Evolutionary conservation across 1,284 basidiomycete genomes (phyloP).

Genomic region (Pterulicium gracile): DNA sequence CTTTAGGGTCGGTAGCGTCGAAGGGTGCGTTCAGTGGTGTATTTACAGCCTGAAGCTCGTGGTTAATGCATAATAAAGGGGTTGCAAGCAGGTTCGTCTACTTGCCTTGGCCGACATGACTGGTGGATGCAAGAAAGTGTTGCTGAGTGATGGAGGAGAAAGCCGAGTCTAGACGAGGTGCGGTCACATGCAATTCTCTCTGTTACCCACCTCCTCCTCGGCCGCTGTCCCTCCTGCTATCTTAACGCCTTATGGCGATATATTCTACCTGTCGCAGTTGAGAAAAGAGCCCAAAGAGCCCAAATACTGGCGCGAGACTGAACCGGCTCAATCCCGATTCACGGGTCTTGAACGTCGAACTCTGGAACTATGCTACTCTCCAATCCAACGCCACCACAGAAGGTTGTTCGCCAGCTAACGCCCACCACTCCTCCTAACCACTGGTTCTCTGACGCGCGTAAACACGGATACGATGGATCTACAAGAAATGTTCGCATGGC

Average conservation of each 20-base stretch:
- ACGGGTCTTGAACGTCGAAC: no score
- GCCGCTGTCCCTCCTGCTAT: neutral
- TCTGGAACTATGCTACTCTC: no score
- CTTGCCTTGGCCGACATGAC: neutral
- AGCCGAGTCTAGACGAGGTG: no score
- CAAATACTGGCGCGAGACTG: no score
- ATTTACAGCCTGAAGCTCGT: neutral
- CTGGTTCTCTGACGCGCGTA: neutral
- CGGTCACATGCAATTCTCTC: neutral
- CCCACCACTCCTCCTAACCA: neutral
- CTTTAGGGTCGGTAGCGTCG: constrained; percentile 13
- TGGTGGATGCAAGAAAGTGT: no score
- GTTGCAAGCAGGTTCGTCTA: no score
- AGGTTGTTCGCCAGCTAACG: neutral
- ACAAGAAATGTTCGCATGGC: neutral
- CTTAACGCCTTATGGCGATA: no score
- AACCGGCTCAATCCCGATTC: no score
- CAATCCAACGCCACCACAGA: neutral
- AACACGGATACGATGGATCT: neutral
- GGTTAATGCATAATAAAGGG: neutral
- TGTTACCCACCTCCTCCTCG: neutral
- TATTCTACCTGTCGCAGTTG: neutral
- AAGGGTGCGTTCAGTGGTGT: constrained; percentile 11
- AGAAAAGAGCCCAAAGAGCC: neutral
- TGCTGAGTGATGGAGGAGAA: no score